Evolutionary conservation across 163 green algal species (phyloP), one percentile per base, ranked within the genome.

Genomic region (Scenedesmus sp.): DNA sequence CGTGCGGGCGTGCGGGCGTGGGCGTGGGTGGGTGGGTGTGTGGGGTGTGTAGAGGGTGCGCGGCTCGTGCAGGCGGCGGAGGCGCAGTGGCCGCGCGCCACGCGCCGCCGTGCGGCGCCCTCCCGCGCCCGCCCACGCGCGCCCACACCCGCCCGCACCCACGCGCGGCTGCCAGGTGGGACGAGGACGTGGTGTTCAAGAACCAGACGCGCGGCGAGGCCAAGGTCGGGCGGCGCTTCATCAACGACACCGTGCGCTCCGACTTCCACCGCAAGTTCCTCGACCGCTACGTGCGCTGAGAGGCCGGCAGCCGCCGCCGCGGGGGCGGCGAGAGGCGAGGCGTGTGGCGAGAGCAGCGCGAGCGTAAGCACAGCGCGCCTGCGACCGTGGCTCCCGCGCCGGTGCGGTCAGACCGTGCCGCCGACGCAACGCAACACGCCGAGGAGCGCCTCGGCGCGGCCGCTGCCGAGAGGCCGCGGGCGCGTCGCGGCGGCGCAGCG

Each of bases 111-210:
- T 10, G 10, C 6, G 10, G 7, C 6, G 39, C 39, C 6, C 39
- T 47, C 39, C 39, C 39, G 10, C 39, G 10, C 39, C 10, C 39
- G 7, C 39, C 7, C 39, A 47, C 39, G 39, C 10, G 39, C 39
- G 7, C n/a, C 10, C 39, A 10, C 39, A 6, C 39, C 39, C 10
- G 39, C 39, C 10, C 39, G 39, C 10, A 10, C 39, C 39, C 39
- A 10, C 39, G 39, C 39, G 39, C 10, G 39, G 7, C 39, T 47
- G 39, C 39, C 72, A 91, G 92, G 67, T 99, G 96, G 96, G 96
- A 99, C 75, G 97, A 99, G 39, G 97, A 99, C 72, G 95, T 99
- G 18, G 96, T 99, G 58, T 99, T 99, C 86, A 93, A 92, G 69
- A 97, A 97, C 83, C 92, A 95, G 75, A 83, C 92, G 15, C 84